Percentiles rank a stretch among this genome's conserved stretches.
Evolutionary conservation across 768 basidiomycete genomes (phyloP).

Genomic region (Mycena haematopus): DNA sequence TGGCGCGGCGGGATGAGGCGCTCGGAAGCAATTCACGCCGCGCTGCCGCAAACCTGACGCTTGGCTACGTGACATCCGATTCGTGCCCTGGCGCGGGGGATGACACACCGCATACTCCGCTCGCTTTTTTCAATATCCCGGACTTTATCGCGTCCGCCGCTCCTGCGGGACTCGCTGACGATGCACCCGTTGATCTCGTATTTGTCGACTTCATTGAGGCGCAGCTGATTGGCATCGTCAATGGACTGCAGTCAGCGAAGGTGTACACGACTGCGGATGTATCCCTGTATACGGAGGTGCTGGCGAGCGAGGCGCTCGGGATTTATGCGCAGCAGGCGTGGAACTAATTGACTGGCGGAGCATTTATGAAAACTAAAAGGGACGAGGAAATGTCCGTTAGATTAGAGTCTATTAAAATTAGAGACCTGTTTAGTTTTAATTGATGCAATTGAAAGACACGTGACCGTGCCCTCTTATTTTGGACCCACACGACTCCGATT

Average conservation of each 20-base stretch:
- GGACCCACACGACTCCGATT: too few relatives aligned
- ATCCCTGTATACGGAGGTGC: slow-evolving; percentile 56
- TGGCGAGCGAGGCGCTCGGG: slow-evolving; percentile 59
- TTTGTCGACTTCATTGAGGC: slow-evolving; percentile 74
- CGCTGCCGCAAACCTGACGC: slow-evolving; percentile 59
- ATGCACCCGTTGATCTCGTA: slow-evolving; percentile 71
- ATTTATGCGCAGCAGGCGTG: slow-evolving; percentile 58
- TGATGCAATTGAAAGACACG: too few relatives aligned
- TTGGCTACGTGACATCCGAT: slow-evolving; percentile 80
- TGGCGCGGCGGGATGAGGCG: slow-evolving; percentile 42
- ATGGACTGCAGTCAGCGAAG: slow-evolving; percentile 55
- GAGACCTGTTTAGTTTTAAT: too few relatives aligned
- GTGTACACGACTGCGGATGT: slow-evolving; percentile 61
- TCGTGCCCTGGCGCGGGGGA: slow-evolving; percentile 80
- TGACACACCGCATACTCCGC: slow-evolving; percentile 67
- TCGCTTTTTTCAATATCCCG: slow-evolving; percentile 61
- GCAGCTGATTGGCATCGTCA: slow-evolving; percentile 60
- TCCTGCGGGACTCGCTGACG: slow-evolving; percentile 51
- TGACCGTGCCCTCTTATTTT: too few relatives aligned
- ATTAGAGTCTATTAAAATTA: too few relatives aligned
- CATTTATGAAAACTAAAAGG: neutral
- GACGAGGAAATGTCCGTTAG: neutral
- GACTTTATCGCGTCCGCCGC: slow-evolving; percentile 64
- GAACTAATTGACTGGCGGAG: slow-evolving; percentile 39
- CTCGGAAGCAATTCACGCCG: slow-evolving; percentile 45